phyloP scores from a whole-genome alignment of 2,329 filamentous ascomycete species.

The Fusarium mexicanum region DNA sequence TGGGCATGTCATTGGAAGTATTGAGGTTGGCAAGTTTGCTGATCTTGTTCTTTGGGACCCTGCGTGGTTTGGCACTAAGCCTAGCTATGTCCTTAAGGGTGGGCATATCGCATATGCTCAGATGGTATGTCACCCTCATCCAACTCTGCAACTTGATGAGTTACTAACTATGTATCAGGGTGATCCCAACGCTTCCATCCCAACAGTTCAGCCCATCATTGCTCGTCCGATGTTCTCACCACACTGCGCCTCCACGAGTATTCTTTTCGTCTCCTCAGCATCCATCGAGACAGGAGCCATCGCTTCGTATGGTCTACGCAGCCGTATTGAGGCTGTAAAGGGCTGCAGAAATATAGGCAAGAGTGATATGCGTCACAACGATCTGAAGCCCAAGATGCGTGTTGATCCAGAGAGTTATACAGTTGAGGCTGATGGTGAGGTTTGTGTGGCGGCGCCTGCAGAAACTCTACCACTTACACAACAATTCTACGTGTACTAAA shows the following conservation, averaged over 20 bases:
- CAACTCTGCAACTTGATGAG: neutral
- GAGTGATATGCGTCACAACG: constrained; percentile 90
- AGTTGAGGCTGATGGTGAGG: constrained; percentile 83
- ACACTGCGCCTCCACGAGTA: constrained; percentile 74
- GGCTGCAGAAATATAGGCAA: constrained; percentile 81
- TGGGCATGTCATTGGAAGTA: constrained; percentile 82
- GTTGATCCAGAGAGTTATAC: constrained; percentile 92
- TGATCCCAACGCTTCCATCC: constrained; percentile 84
- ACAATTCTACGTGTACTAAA: constrained; percentile 77
- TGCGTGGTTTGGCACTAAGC: constrained; percentile 87
- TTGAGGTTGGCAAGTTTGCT: constrained; percentile 90
- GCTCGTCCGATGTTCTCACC: constrained; percentile 88
- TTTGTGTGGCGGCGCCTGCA: constrained; percentile 79
- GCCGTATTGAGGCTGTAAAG: constrained; percentile 82
- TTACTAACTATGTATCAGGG: constrained; percentile 59
- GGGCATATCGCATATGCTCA: constrained; percentile 84
- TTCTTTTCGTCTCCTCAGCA: constrained; percentile 84
- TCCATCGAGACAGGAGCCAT: constrained; percentile 75
- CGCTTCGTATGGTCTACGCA: constrained; percentile 77
- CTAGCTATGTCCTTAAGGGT: constrained; percentile 82
- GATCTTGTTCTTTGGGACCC: constrained; percentile 91
- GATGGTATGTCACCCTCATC: constrained; percentile 69
- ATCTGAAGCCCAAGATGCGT: constrained; percentile 83
- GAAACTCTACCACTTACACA: constrained; percentile 79
- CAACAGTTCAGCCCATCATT: constrained; percentile 85